Percentiles rank a stretch among this genome's conserved stretches.
These are phyloP conservation scores for Setaria viridis DNA, from an alignment of 202 grass and related monocot species.

Conservation along the genomic window DNA sequence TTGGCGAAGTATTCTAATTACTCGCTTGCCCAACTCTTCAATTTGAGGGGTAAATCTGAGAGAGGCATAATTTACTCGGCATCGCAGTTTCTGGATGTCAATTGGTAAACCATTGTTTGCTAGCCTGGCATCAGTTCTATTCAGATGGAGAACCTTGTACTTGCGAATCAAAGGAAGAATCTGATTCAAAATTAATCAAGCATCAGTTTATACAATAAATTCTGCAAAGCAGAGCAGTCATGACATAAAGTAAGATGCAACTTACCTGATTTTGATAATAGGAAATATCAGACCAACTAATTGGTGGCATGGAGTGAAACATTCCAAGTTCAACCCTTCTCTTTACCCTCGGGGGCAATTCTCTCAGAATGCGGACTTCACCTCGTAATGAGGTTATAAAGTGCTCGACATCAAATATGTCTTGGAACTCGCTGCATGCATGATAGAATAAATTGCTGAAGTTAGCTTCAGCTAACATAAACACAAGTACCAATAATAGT, in stretches of 20 bases:
- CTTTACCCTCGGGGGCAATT: constrained; percentile 79
- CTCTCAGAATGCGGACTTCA: constrained; percentile 88
- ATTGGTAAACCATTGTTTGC: constrained; percentile 87
- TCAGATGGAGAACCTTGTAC: constrained; percentile 84
- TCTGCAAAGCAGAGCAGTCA: neutral
- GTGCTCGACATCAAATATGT: constrained; percentile 98
- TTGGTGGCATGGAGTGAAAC: constrained; percentile 82
- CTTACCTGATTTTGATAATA: constrained; percentile 90
- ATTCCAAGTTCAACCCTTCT: constrained; percentile 67
- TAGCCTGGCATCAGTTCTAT: constrained; percentile 90
- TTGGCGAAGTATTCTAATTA: constrained; percentile 80
- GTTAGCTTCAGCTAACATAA: neutral
- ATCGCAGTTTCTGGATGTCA: constrained; percentile 86
- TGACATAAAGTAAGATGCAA: constrained; percentile 15
- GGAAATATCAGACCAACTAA: constrained; percentile 98
- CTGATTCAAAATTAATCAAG: constrained; percentile 48
- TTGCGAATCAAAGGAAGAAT: constrained; percentile 95
- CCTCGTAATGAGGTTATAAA: constrained; percentile 93
- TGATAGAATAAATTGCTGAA: constrained; percentile 21
- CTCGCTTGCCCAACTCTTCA: constrained; percentile 80
- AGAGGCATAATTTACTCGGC: constrained; percentile 87
- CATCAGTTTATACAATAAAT: constrained; percentile 38
- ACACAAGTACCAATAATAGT: neutral
- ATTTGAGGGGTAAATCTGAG: constrained; percentile 89
- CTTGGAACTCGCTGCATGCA: constrained; percentile 88